A percentile compares a stretch with the other conserved stretches of the same genome.
Evolutionary conservation across 495 filamentous ascomycete genomes (phyloP).

Genomic region (Xylaria telfairii): DNA sequence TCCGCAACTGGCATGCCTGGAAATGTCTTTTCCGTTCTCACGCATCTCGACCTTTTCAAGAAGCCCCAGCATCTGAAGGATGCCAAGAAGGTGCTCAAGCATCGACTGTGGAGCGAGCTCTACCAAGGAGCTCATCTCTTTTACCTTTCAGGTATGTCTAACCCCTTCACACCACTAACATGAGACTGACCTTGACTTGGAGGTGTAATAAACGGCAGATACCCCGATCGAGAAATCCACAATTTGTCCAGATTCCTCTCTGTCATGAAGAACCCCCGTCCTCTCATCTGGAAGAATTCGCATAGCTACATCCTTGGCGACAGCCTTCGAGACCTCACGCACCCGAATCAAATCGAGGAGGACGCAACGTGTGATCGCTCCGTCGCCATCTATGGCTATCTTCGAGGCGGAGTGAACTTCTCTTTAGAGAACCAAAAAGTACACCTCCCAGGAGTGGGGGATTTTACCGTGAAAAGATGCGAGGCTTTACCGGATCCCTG

Average conservation of each 20-base stretch:
- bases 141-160: constrained; percentile 69
- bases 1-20: constrained; percentile 93
- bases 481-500: constrained; percentile 93
- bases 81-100: constrained; percentile 94
- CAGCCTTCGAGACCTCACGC: constrained; percentile 91
- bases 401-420: constrained; percentile 98
- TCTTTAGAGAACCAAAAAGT: constrained; percentile 83
- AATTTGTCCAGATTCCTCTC: constrained; percentile 93
- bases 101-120: constrained; percentile 93
- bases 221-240: constrained; percentile 95
- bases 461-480: constrained; percentile 81
- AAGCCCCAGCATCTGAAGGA: constrained; percentile 87
- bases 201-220: constrained; percentile 95
- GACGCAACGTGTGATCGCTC: constrained; percentile 88
- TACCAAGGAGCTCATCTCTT: constrained; percentile 97
- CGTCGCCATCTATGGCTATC: constrained; percentile 89
- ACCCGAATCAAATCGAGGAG: constrained; percentile 86
- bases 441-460: constrained; percentile 94
- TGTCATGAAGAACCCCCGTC: constrained; percentile 98
- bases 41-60: constrained; percentile 93
- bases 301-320: constrained; percentile 94
- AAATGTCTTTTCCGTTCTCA: constrained; percentile 96
- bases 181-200: constrained; percentile 65
- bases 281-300: constrained; percentile 93
- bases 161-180: not conserved